phyloP scores from a whole-genome alignment of 805 yeast species.

The Grigorovia transvaalensis region DNA sequence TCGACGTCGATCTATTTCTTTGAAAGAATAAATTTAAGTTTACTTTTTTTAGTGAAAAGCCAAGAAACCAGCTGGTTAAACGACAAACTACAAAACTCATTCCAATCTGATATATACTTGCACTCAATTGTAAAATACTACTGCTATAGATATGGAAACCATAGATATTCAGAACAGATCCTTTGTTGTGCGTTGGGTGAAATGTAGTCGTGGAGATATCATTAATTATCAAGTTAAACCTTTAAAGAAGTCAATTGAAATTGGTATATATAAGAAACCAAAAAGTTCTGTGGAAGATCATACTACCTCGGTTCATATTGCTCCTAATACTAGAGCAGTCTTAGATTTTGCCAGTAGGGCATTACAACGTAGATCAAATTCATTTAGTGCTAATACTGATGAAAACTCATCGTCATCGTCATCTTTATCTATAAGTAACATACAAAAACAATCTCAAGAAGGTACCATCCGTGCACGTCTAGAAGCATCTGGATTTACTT shows the following conservation, averaged over 20 bases:
- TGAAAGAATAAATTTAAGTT: too few relatives aligned
- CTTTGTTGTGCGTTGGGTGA: slow-evolving; percentile 85
- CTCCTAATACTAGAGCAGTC: slow-evolving; percentile 22
- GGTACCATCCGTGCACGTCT: slow-evolving; percentile 49
- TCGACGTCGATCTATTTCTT: too few relatives aligned
- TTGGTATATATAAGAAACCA: slow-evolving; percentile 29
- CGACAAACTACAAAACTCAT: too few relatives aligned
- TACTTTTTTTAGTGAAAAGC: too few relatives aligned
- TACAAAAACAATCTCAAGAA: slow-evolving; percentile 31
- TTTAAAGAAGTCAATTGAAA: slow-evolving; percentile 46
- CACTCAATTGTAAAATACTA: background rate
- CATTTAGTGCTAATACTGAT: slow-evolving; percentile 4
- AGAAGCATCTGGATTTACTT: slow-evolving; percentile 39
- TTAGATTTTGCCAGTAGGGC: slow-evolving; percentile 19
- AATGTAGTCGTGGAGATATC: slow-evolving; percentile 53
- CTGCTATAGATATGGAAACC: slow-evolving; percentile 53
- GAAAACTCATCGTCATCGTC: background rate
- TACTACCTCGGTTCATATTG: slow-evolving; percentile 20
- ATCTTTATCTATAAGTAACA: slow-evolving; percentile 7
- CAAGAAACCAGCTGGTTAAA: too few relatives aligned
- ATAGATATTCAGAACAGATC: slow-evolving; percentile 84
- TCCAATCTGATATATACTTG: background rate
- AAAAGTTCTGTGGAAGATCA: slow-evolving; percentile 15
- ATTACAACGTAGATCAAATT: slow-evolving; percentile 12
- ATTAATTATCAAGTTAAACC: slow-evolving; percentile 81